These are phyloP conservation scores for Pseudogymnoascus sp. DNA, from an alignment of 2,329 filamentous ascomycete genomes.

Conservation along the genomic window DNA sequence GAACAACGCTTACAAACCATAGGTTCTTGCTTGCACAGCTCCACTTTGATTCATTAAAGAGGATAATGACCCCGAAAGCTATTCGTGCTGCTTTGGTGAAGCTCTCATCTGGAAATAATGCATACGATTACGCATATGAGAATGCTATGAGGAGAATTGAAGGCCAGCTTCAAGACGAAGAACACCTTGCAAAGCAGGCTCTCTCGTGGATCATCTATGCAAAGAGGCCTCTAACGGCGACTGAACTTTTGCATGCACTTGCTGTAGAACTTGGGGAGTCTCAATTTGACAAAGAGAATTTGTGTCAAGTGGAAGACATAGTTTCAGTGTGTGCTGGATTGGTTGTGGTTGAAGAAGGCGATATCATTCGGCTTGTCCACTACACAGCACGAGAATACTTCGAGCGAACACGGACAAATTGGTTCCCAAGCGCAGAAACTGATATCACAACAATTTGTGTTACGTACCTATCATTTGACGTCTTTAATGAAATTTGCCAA, in stretches of 20 bases:
- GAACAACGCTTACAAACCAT: background rate
- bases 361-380: conserved; percentile 17
- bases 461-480: conserved; percentile 24
- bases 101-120: conserved; percentile 21
- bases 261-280: conserved; percentile 20
- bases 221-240: conserved; percentile 19
- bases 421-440: conserved; percentile 11
- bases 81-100: conserved; percentile 19
- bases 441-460: conserved; percentile 16
- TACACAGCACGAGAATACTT: conserved; percentile 35
- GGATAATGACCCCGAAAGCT: conserved; percentile 23
- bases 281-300: conserved; percentile 19
- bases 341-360: conserved; percentile 16
- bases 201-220: conserved; percentile 18
- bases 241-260: conserved; percentile 28
- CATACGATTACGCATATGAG: conserved; percentile 15
- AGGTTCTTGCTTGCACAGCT: conserved; percentile 22
- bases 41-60: conserved; percentile 25
- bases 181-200: conserved; percentile 24
- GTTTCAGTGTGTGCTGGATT: conserved; percentile 18
- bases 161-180: conserved; percentile 20
- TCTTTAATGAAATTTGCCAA: conserved; percentile 19
- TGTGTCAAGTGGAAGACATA: conserved; percentile 12
- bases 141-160: conserved; percentile 29
- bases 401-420: conserved; percentile 14